A percentile compares a stretch with the other conserved stretches of the same genome.
phyloP scores from a whole-genome alignment of 164 flowering plant species.

The Magnolia officinalis region DNA sequence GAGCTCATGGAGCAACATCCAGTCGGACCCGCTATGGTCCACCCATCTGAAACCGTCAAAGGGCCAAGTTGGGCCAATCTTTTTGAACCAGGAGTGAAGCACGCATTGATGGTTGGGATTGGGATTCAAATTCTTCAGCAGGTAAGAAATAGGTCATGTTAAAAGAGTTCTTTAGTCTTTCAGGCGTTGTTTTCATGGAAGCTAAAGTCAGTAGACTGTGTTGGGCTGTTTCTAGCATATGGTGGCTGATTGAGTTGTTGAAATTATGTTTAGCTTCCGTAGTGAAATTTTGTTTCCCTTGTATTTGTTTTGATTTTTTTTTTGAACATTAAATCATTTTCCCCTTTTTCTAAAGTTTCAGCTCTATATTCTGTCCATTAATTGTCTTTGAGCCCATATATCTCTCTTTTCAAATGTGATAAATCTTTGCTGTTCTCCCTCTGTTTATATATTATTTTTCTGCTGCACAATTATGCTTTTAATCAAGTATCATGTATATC shows the following conservation, averaged over 20 bases:
- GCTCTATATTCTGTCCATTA: too few species aligned
- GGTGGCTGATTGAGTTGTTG: neutral
- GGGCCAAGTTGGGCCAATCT: constrained; percentile 45
- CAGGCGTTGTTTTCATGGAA: neutral
- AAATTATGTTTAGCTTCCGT: neutral
- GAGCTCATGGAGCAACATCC: constrained; percentile 42
- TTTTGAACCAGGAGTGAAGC: constrained; percentile 56
- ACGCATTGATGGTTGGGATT: constrained; percentile 51
- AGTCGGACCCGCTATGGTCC: constrained; percentile 54
- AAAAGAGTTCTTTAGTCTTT: neutral
- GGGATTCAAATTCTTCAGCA: constrained; percentile 63
- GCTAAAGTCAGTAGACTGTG: neutral
- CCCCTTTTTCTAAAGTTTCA: too few species aligned
- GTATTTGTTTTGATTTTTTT: too few species aligned
- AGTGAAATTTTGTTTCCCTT: neutral
- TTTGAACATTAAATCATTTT: too few species aligned
- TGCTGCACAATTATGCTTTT: too few species aligned
- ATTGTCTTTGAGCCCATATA: too few species aligned
- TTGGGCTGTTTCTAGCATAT: too few species aligned
- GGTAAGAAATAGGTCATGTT: constrained; percentile 23
- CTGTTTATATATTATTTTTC: too few species aligned
- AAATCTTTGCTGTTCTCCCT: too few species aligned
- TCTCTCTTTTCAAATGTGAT: too few species aligned
- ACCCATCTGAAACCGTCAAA: constrained; percentile 39
- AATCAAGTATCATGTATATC: too few species aligned